phyloP scores from a whole-genome alignment of 768 basidiomycete species.

The Suillus subalutaceus region DNA sequence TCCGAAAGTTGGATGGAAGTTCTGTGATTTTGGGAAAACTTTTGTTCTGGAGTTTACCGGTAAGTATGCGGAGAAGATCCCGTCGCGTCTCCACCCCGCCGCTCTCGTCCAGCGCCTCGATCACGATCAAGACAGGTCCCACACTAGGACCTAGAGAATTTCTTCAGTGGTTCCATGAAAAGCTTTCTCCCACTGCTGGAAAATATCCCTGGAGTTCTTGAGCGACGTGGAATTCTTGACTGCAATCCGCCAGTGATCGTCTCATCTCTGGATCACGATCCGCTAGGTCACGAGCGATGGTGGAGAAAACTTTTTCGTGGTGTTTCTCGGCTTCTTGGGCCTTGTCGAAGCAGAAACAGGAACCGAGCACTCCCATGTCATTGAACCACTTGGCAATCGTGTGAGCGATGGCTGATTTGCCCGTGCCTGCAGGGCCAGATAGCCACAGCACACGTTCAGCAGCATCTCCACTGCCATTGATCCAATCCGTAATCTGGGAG shows the following conservation, averaged over 20 bases:
- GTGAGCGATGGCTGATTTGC: conserved; percentile 33
- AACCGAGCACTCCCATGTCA: conserved; percentile 17
- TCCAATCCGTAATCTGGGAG: conserved; percentile 21
- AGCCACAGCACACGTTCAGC: conserved; percentile 15
- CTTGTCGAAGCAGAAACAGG: conserved; percentile 21
- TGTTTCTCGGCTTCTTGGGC: conserved; percentile 1
- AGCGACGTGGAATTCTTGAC: conserved; percentile 2
- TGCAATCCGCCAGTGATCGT: not conserved
- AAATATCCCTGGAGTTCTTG: not conserved
- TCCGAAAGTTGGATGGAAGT: too few species aligned
- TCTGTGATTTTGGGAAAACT: too few species aligned
- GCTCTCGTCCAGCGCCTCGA: too few species aligned
- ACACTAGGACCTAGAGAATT: conserved; percentile 5
- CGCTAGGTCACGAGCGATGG: conserved; percentile 30
- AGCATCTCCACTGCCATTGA: not conserved
- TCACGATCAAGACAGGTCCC: too few species aligned
- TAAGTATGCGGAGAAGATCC: too few species aligned
- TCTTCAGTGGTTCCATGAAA: conserved; percentile 17
- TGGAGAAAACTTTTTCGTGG: conserved; percentile 28
- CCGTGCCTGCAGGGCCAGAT: conserved; percentile 23
- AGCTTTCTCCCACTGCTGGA: conserved; percentile 21
- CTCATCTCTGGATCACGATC: conserved; percentile 14
- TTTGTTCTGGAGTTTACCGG: too few species aligned
- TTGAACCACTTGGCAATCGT: conserved; percentile 16
- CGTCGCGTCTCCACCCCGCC: too few species aligned